These are phyloP conservation scores for Candida dubliniensis DNA, from an alignment of 1,139 yeast species.

Conservation along the genomic window DNA sequence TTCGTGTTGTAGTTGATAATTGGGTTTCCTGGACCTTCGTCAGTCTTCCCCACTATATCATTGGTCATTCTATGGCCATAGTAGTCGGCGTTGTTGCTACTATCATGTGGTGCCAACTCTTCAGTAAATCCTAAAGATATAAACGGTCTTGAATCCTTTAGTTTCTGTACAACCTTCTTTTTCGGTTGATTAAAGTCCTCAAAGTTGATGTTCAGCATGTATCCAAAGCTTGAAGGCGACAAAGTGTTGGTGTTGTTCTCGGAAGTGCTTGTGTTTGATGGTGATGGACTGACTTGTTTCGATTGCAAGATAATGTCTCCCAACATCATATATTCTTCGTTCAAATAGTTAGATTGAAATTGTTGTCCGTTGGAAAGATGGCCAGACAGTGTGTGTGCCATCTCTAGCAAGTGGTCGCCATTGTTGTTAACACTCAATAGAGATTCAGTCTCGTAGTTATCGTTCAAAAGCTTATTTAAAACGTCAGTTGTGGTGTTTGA, in stretches of 20 bases:
- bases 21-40: slow-evolving; percentile 8
- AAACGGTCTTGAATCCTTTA: slow-evolving; percentile 42
- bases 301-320: slow-evolving; percentile 54
- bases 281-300: slow-evolving; percentile 54
- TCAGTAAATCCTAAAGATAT: slow-evolving; percentile 39
- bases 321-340: slow-evolving; percentile 59
- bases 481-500: slow-evolving; percentile 43
- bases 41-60: slow-evolving; percentile 2
- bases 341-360: slow-evolving; percentile 38
- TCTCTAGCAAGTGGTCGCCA: background rate
- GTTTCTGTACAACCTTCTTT: slow-evolving; percentile 18
- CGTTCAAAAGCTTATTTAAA: slow-evolving; percentile 27
- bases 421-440: slow-evolving; percentile 3
- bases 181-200: slow-evolving; percentile 15
- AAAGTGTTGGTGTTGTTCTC: slow-evolving; percentile 19
- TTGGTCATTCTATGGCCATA: slow-evolving; percentile 16
- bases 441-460: slow-evolving; percentile 12
- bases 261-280: slow-evolving; percentile 31
- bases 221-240: slow-evolving; percentile 17
- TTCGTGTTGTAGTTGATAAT: slow-evolving; percentile 10
- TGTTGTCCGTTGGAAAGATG: slow-evolving; percentile 4
- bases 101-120: slow-evolving; percentile 12
- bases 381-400: slow-evolving; percentile 1
- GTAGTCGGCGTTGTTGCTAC: slow-evolving; percentile 13
- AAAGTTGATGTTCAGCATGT: slow-evolving; percentile 10